Percentiles rank a stretch among this genome's conserved stretches.
Conservation (phyloP, 768 basidiomycete species). For the Floccularia luteovirens region DNA sequence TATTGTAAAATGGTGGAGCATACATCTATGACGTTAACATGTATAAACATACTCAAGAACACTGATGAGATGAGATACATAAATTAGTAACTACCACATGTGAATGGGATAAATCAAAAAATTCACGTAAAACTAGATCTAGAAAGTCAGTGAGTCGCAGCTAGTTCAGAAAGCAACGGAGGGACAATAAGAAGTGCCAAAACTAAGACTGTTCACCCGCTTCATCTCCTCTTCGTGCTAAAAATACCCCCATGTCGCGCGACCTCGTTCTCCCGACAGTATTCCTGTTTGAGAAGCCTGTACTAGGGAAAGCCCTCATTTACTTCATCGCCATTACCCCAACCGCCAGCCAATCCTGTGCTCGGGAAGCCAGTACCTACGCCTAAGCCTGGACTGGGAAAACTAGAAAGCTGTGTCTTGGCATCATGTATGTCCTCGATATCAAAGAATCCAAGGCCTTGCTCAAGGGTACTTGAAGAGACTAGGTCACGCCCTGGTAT, state of each 20-base stretch:
- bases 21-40: too few species aligned
- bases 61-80: too few species aligned
- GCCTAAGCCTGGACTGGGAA: not conserved
- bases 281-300: constrained; percentile 25
- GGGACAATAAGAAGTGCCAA: too few species aligned
- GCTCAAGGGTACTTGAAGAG: constrained; percentile 21
- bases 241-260: constrained; percentile 24
- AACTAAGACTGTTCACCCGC: too few species aligned
- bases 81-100: too few species aligned
- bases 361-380: constrained; percentile 1
- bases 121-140: too few species aligned
- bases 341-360: not conserved
- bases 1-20: too few species aligned
- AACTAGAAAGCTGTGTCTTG: constrained; percentile 14
- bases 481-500: too few species aligned
- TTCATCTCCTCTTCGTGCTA: constrained; percentile 25
- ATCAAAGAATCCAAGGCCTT: constrained; percentile 27
- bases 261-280: not conserved
- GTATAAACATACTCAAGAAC: too few species aligned
- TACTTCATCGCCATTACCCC: constrained; percentile 15
- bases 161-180: too few species aligned
- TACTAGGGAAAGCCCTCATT: constrained; percentile 24
- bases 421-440: constrained; percentile 19
- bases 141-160: too few species aligned
- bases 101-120: too few species aligned